A percentile compares a stretch with the other conserved stretches of the same genome.
phyloP scores from a whole-genome alignment of 176 grass and related monocot genomes.

The Eremochloa ophiuroides region DNA sequence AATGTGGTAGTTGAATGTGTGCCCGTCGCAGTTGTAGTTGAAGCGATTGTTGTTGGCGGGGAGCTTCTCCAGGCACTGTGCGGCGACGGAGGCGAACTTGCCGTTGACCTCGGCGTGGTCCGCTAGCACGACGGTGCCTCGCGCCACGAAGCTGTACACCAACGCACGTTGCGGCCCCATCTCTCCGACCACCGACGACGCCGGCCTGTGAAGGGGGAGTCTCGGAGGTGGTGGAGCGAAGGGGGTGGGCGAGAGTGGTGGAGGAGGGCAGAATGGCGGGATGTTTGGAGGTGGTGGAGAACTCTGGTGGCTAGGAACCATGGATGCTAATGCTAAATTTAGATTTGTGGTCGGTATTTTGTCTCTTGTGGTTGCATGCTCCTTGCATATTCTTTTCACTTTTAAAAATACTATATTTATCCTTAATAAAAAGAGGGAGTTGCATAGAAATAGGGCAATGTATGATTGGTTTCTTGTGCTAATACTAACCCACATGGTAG shows the following conservation, averaged over 20 bases:
- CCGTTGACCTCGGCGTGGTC: constrained; percentile 69
- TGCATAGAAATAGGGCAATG: too few species aligned
- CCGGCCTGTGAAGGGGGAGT: background rate
- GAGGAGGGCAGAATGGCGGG: background rate
- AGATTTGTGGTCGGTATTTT: background rate
- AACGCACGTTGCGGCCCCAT: constrained; percentile 54
- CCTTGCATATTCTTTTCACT: too few species aligned
- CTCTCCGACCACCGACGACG: constrained; percentile 1
- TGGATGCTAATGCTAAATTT: background rate
- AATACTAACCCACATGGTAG: too few species aligned
- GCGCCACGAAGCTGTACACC: constrained; percentile 71
- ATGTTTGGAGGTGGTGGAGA: background rate
- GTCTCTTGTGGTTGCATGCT: constrained; percentile 12
- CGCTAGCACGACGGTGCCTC: constrained; percentile 48
- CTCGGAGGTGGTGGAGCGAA: constrained; percentile 12
- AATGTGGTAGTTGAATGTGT: constrained; percentile 83
- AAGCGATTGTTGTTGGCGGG: constrained; percentile 54
- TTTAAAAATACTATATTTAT: background rate
- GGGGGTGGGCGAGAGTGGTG: background rate
- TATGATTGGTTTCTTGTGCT: too few species aligned
- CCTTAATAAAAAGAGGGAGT: too few species aligned
- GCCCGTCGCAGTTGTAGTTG: constrained; percentile 68
- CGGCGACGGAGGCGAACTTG: constrained; percentile 66
- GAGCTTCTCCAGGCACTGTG: constrained; percentile 70
- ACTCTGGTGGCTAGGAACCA: background rate